Evolutionary conservation across 345 rosid genomes (phyloP).

Genomic region (Salix arbutifolia): DNA sequence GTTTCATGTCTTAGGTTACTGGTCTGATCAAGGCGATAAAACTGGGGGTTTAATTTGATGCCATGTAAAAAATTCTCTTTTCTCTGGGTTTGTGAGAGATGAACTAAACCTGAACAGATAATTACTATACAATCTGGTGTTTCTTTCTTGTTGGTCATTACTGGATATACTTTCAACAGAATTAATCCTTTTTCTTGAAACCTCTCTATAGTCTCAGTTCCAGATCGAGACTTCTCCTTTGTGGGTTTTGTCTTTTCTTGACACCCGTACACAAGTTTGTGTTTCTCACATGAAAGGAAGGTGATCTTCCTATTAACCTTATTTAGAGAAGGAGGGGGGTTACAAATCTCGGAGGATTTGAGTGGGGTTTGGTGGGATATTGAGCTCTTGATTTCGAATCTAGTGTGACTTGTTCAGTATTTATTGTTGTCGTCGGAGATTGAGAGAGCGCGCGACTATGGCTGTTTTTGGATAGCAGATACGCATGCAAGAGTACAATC

Average conservation of each 20-base stretch:
- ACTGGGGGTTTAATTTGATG: not conserved
- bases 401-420: conserved; percentile 4
- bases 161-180: not conserved
- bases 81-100: not conserved
- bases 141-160: not conserved
- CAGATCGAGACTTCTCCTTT: conserved; percentile 2
- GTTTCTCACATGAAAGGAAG: not conserved
- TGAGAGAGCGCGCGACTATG: conserved; percentile 2
- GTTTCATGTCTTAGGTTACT: not conserved
- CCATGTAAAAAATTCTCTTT: not conserved
- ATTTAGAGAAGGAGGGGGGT: not conserved
- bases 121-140: not conserved
- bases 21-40: not conserved
- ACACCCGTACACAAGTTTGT: not conserved
- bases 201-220: not conserved
- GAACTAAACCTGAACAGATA: not conserved
- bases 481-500: conserved; percentile 1
- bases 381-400: conserved; percentile 8
- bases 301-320: not conserved
- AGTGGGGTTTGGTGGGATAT: not conserved
- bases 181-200: not conserved
- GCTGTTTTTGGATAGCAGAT: not conserved
- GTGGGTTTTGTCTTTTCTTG: not conserved
- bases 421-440: not conserved
- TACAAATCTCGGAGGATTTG: conserved; percentile 23